Evolutionary conservation across 495 filamentous ascomycete species (phyloP).

Genomic region (Penicillium argentinense): DNA sequence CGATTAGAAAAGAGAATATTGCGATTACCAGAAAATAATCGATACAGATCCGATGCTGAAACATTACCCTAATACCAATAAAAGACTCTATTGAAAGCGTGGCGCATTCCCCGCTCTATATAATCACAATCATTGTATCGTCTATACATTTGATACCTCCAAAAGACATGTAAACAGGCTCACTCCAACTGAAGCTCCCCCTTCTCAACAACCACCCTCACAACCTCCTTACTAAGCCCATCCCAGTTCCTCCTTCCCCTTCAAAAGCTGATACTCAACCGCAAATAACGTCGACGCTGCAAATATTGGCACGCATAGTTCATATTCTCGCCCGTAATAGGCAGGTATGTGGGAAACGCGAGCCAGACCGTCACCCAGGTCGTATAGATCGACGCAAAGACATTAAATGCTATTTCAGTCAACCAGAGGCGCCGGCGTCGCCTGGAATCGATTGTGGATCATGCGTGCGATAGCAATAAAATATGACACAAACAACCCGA

Average conservation of each 20-base stretch:
- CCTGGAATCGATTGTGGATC: conserved; percentile 28
- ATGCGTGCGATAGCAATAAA: conserved; percentile 41
- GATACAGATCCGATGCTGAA: too few relatives aligned
- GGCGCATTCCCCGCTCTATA: too few relatives aligned
- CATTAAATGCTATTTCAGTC: conserved; percentile 24
- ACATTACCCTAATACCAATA: too few relatives aligned
- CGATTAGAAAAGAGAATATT: too few relatives aligned
- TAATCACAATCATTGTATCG: too few relatives aligned
- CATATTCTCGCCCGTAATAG: conserved; percentile 26
- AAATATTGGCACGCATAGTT: conserved; percentile 29
- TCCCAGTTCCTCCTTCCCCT: conserved; percentile 20
- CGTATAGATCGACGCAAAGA: conserved; percentile 22
- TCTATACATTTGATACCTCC: not conserved
- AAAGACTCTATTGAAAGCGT: too few relatives aligned
- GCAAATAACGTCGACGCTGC: conserved; percentile 20
- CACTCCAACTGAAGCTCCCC: conserved; percentile 15
- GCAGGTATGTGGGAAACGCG: conserved; percentile 22
- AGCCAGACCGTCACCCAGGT: conserved; percentile 24
- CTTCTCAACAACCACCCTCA: conserved; percentile 13
- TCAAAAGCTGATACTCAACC: conserved; percentile 24
- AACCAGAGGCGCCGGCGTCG: conserved; percentile 2
- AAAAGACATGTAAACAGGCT: not conserved
- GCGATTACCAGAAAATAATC: too few relatives aligned
- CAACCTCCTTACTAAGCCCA: conserved; percentile 18
- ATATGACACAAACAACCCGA: conserved; percentile 41